Base-by-base conservation (phyloP, 2,329 filamentous ascomycete species). In the Orbilia brochopaga region DNA sequence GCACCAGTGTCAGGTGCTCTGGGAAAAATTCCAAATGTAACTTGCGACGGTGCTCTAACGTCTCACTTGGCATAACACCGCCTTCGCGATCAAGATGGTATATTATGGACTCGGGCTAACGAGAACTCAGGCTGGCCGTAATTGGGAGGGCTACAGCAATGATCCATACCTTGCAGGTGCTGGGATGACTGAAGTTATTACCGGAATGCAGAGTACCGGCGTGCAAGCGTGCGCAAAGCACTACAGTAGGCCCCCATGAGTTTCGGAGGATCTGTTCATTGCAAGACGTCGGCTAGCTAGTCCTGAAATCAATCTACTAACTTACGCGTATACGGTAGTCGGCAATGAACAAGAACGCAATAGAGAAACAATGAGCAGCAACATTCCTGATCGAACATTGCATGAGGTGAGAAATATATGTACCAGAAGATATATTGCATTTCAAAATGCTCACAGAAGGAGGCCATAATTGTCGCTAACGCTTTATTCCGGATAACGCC, bases 181-280 rank as follows among this genome's bases (percentile, higher is more conserved):
- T 74, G 86, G 87, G 60, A 88, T 92, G 75, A 86, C 86, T 40
- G 83, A 90, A 78, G 90, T 88, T 0, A 84, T 95, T 72, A 84
- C 86, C 78, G 92, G 92, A 72, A 92, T 95, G 50, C 92, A 96
- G 78, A 85, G 88, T 77, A 87, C 88, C 13, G 91, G 91, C 78
- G 86, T 93, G 59, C 89, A 96, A 80, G 91, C 92, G 72, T 92
- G 89, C 76, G 88, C 89, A 52, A 93, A 92, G 83, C 64, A 63
- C 19, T 69, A 46, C 42, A 74, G 58, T 62, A 57, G 30, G 74
- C 64, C 74, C 65, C 56, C 56, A 37, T 2, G 15, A 59, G 10
- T 21, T 13, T n/a, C 30, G 64, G 23, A 65, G 69, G 51, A 90
- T 92, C 78, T 89, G 82, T 78, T 85, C 91, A 67, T 84, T 81